Evolutionary conservation across 1,284 basidiomycete genomes (phyloP), one percentile per base, ranked within the genome.

Genomic region (Apiotrichum domesticum): DNA sequence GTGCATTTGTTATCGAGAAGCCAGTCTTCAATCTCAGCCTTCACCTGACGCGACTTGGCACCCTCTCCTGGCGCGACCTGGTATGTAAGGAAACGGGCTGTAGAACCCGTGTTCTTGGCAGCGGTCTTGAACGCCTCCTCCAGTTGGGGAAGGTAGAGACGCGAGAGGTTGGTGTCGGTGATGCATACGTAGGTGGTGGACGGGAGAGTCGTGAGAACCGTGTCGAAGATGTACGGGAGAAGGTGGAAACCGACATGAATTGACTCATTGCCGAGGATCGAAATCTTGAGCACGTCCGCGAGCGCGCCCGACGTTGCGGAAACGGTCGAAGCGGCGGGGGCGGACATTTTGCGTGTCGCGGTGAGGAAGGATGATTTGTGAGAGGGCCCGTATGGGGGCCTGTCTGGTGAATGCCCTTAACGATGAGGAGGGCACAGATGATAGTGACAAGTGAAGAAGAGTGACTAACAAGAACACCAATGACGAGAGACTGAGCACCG

Each of bases 171-270:
- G 40, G 87, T 86, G 78, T 98, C 95, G 44, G 94, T 97, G 76
- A 98, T 79, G 64, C 98, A 82, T 68, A 93, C 88, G 78, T 98
- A 98, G 56, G 89, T 85, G 8, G 92, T 90, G 0, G 93, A 88
- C 0, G 87, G 82, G 37, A 96, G 82, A 4, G 83, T 83, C 0
- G 81, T 73, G 59, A 90, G 78, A 63, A 96, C 84, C 13, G 90
- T 96, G 51, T 80, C 69, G 63, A 86, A 87, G 77, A 94, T 88
- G 81, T 96, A 88, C 4, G 87, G 84, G 56, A 88, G 80, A 59
- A 97, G 84, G 73, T 92, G 89, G 71, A 94, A 94, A 43, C 93
- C 93, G 70, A 89, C 90, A 72, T 91, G 90, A 61, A 97, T 96
- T 48, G 87, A 84, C 45, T 94, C 86, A 64, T 83, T 87, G 44